Percentiles rank a stretch among this genome's conserved stretches.
These are phyloP conservation scores for Eugenia klotzschiana DNA, from an alignment of 441 rosid genomes.

Conservation along the genomic window DNA sequence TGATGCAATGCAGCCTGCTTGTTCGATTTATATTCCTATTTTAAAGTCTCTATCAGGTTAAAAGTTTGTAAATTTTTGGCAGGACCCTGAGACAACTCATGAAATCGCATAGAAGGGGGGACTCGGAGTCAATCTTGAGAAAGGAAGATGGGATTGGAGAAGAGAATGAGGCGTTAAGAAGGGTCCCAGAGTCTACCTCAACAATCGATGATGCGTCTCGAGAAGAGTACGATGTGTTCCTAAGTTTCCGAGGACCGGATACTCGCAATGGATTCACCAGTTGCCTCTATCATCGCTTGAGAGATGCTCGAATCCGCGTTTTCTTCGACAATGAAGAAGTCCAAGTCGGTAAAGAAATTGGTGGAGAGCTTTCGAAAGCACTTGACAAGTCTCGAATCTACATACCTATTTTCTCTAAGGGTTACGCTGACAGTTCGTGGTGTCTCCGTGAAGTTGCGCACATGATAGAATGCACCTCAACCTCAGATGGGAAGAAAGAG, in stretches of 20 bases:
- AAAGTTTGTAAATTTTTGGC: too few relatives aligned
- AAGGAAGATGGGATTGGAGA: too few relatives aligned
- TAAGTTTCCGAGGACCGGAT: not conserved
- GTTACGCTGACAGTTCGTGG: not conserved
- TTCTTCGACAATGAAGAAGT: not conserved
- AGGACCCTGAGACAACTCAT: too few relatives aligned
- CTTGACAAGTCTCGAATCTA: not conserved
- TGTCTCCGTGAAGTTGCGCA: not conserved
- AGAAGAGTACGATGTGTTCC: not conserved
- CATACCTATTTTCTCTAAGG: not conserved
- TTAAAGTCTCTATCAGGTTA: too few relatives aligned
- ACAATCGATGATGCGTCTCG: too few relatives aligned
- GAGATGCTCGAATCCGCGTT: not conserved
- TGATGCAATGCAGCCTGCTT: not conserved
- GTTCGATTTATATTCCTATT: too few relatives aligned
- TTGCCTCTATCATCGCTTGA: not conserved
- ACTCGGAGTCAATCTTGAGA: too few relatives aligned
- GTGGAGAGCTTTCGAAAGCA: not conserved
- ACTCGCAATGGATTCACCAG: not conserved
- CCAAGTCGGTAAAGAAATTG: not conserved
- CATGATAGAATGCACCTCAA: not conserved
- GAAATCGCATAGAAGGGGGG: too few relatives aligned
- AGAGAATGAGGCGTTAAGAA: too few relatives aligned
- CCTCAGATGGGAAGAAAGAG: not conserved
- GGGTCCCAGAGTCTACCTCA: too few relatives aligned